phyloP scores from a whole-genome alignment of 352 stramenopile genomes.

The Phytophthora ohioensis region DNA sequence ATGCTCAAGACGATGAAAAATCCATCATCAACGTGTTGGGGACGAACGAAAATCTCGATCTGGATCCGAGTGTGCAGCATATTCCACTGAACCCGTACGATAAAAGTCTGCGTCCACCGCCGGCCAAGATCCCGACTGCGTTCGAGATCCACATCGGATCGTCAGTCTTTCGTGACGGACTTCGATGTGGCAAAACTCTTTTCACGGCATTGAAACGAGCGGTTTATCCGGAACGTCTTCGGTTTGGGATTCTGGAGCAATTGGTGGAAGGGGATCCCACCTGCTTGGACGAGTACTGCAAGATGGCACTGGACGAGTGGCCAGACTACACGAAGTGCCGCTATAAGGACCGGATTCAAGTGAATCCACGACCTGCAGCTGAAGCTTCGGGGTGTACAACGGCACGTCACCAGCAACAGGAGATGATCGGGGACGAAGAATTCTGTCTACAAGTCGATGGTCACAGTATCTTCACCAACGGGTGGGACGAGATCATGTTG shows the following conservation, averaged over 20 bases:
- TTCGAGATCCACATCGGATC: conserved; percentile 76
- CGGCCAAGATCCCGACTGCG: conserved; percentile 45
- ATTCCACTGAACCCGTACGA: conserved; percentile 48
- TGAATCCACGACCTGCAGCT: conserved; percentile 64
- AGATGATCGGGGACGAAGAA: conserved; percentile 71
- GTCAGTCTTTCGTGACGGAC: conserved; percentile 80
- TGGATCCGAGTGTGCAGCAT: conserved; percentile 77
- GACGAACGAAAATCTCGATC: conserved; percentile 40
- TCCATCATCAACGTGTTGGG: conserved; percentile 54
- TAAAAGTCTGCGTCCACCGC: conserved; percentile 55
- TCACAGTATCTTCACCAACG: conserved; percentile 84
- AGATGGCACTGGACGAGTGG: conserved; percentile 64
- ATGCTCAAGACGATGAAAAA: too few relatives aligned
- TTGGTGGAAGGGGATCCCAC: conserved; percentile 67
- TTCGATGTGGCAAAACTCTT: conserved; percentile 79
- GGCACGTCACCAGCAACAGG: conserved; percentile 77
- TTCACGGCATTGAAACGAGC: conserved; percentile 75
- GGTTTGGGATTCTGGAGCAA: conserved; percentile 83
- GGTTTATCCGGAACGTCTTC: conserved; percentile 64
- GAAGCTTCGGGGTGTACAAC: conserved; percentile 81
- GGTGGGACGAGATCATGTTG: conserved; percentile 73
- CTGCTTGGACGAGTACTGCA: conserved; percentile 80
- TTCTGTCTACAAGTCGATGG: conserved; percentile 85
- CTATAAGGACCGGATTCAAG: conserved; percentile 65
- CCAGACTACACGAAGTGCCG: conserved; percentile 60